Percentiles rank a stretch among this genome's conserved stretches.
Conservation (phyloP, 495 filamentous ascomycete genomes). For the Penicillium verhagenii region DNA sequence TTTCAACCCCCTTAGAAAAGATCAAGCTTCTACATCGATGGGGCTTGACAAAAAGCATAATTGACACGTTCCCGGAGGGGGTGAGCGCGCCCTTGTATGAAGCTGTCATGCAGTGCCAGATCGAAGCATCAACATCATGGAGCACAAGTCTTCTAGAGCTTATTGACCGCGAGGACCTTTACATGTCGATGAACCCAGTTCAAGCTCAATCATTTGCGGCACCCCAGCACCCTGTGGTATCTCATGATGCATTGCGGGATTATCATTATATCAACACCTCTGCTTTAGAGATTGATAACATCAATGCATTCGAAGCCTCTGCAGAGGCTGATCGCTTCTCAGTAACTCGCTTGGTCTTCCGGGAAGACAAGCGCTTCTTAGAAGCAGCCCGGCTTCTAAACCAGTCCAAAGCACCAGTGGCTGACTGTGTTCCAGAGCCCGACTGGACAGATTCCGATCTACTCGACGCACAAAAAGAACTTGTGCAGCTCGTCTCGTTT, state of each 20-base stretch:
- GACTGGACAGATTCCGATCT: constrained; percentile 82
- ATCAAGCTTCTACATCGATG: constrained; percentile 45
- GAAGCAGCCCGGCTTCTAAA: constrained; percentile 80
- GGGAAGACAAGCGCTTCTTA: constrained; percentile 80
- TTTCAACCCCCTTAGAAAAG: constrained; percentile 33
- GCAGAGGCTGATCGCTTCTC: constrained; percentile 77
- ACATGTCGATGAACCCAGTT: constrained; percentile 57
- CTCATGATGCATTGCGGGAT: constrained; percentile 67
- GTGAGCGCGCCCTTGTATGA: constrained; percentile 77
- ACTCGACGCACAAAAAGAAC: constrained; percentile 89
- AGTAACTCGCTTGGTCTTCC: constrained; percentile 81
- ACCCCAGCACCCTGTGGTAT: constrained; percentile 44
- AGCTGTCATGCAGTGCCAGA: constrained; percentile 78
- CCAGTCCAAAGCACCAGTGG: constrained; percentile 70
- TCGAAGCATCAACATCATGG: constrained; percentile 77
- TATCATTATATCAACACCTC: constrained; percentile 69
- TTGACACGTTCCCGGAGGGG: constrained; percentile 81
- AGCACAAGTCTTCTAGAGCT: constrained; percentile 64
- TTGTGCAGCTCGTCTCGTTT: constrained; percentile 78
- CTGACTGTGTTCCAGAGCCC: constrained; percentile 70
- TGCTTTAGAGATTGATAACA: constrained; percentile 55
- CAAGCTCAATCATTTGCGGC: constrained; percentile 30
- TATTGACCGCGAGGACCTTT: constrained; percentile 79
- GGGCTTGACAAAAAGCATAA: constrained; percentile 42
- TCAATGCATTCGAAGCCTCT: constrained; percentile 61